Evolutionary conservation across 257 asterid species (phyloP).

Genomic region (Nicotiana paniculata): DNA sequence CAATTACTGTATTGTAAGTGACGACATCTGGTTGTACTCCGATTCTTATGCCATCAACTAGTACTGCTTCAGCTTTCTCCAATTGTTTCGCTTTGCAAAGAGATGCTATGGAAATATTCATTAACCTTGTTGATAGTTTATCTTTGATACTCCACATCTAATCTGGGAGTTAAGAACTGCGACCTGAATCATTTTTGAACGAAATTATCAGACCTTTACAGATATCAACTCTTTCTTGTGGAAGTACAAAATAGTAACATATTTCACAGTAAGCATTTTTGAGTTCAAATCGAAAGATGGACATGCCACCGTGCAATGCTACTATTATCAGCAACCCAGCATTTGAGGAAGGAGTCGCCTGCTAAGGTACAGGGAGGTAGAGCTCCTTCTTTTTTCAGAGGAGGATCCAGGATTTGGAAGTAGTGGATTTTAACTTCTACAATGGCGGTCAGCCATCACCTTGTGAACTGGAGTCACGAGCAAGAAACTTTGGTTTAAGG

Average conservation of each 20-base stretch:
- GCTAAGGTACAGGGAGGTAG: too few relatives aligned
- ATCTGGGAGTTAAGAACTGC: slow-evolving; percentile 11
- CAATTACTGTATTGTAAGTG: slow-evolving; percentile 74
- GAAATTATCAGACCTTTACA: not conserved
- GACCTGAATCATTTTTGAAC: not conserved
- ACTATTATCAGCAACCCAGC: not conserved
- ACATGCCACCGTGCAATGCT: not conserved
- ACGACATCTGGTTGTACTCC: slow-evolving; percentile 76
- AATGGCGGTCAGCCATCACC: too few relatives aligned
- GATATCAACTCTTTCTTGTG: not conserved
- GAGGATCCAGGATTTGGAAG: too few relatives aligned
- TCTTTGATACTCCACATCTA: slow-evolving; percentile 48
- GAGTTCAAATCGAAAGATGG: not conserved
- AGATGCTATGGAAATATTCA: slow-evolving; percentile 73
- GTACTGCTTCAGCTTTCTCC: slow-evolving; percentile 74
- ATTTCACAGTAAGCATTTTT: not conserved
- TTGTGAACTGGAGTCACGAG: too few relatives aligned
- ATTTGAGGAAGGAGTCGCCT: too few relatives aligned
- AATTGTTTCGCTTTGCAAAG: slow-evolving; percentile 72
- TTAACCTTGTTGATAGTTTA: slow-evolving; percentile 58
- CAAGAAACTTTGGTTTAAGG: too few relatives aligned
- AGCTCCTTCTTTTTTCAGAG: too few relatives aligned
- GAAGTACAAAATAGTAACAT: not conserved
- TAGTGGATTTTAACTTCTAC: too few relatives aligned
- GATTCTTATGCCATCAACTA: slow-evolving; percentile 67